phyloP scores from a whole-genome alignment of 2,329 filamentous ascomycete genomes.

The Alternaria gaisen region DNA sequence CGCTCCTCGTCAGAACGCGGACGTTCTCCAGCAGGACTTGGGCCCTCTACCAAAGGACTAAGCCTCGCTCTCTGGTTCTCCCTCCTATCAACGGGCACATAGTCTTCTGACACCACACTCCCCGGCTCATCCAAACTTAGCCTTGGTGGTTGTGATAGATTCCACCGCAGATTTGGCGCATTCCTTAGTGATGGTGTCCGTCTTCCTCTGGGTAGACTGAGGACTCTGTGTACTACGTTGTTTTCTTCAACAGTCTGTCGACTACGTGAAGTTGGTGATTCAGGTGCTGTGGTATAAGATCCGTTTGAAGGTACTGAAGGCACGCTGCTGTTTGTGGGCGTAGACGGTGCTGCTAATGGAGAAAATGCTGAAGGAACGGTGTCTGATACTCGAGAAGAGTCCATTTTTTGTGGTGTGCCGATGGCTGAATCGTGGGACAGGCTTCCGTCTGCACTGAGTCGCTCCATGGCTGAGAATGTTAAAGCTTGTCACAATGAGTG shows the following conservation, averaged over 20 bases:
- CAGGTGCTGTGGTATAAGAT: no score
- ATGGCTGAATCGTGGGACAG: constrained; percentile 10
- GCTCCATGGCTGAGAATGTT: background rate
- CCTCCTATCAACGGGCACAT: background rate
- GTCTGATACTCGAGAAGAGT: background rate
- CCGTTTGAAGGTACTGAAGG: no score
- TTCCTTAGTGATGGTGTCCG: constrained; percentile 8
- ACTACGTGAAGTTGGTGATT: no score
- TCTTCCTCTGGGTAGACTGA: background rate
- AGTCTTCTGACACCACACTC: background rate
- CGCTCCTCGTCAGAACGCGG: background rate
- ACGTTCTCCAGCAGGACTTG: background rate
- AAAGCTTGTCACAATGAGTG: background rate
- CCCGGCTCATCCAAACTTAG: background rate
- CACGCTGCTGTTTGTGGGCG: no score
- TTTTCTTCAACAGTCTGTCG: background rate
- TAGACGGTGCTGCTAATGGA: background rate
- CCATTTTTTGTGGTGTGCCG: background rate
- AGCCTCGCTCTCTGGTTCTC: background rate
- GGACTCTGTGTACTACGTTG: background rate
- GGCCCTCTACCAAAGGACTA: background rate
- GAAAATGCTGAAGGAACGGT: background rate
- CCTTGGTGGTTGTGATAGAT: background rate
- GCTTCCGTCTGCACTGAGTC: background rate
- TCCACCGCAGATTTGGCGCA: constrained; percentile 6